Evolutionary conservation across 78 protist species (phyloP).

Genomic region (Dictyostelium firmibasis): DNA sequence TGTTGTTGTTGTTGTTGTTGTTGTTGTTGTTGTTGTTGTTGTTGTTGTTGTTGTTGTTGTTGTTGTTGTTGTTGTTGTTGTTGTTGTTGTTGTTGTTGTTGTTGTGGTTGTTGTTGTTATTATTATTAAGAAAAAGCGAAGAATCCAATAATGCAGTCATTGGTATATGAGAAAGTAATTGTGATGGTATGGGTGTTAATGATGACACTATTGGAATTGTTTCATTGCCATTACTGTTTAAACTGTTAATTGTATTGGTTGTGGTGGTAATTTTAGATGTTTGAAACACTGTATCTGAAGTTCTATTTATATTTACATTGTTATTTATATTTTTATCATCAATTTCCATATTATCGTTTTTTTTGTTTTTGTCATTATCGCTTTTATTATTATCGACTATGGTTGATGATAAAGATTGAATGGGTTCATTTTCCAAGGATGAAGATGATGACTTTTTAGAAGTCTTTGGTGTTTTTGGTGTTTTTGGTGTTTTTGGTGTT

Average conservation of each 20-base stretch:
- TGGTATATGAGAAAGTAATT: background rate
- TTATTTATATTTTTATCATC: background rate
- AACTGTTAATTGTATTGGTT: background rate
- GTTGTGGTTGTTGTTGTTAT: no score
- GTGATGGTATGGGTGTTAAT: background rate
- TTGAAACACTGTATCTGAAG: background rate
- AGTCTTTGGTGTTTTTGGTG: background rate
- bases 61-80: no score
- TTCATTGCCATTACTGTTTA: background rate
- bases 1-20: no score
- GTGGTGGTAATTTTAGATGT: background rate
- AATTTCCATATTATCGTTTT: background rate
- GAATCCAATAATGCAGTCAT: background rate
- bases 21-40: no score
- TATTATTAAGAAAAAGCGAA: background rate
- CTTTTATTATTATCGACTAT: background rate
- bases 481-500: background rate
- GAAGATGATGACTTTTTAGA: background rate
- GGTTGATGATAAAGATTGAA: background rate
- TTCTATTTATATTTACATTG: background rate
- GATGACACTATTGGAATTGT: background rate
- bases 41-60: no score
- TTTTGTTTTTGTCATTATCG: background rate
- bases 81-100: no score
- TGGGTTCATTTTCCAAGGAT: background rate